phyloP scores from a whole-genome alignment of 2,329 filamentous ascomycete genomes.

The Aspergillus vadensis region DNA sequence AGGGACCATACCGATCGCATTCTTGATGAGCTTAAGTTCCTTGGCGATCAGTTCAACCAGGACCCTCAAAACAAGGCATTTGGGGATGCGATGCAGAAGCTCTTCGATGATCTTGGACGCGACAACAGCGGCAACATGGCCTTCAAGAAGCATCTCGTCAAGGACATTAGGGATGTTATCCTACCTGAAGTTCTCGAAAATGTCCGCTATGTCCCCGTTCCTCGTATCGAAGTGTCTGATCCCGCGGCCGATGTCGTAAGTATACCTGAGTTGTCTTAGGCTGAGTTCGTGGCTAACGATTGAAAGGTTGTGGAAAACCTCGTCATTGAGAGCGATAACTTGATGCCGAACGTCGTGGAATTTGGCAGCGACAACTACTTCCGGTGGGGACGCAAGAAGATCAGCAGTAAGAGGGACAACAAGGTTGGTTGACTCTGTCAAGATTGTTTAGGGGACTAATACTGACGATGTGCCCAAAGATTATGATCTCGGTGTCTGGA shows the following conservation, averaged over 20 bases:
- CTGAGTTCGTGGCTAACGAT: not conserved
- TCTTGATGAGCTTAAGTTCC: constrained; percentile 85
- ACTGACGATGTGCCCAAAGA: constrained; percentile 18
- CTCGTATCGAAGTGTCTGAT: constrained; percentile 90
- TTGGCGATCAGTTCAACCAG: constrained; percentile 84
- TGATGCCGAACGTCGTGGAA: constrained; percentile 90
- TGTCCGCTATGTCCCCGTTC: constrained; percentile 85
- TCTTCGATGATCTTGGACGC: constrained; percentile 88
- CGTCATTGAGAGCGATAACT: constrained; percentile 92
- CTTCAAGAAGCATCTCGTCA: constrained; percentile 92
- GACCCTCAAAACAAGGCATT: constrained; percentile 87
- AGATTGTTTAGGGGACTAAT: not conserved
- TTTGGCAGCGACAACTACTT: constrained; percentile 91
- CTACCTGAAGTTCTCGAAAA: constrained; percentile 80
- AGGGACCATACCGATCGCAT: constrained; percentile 81
- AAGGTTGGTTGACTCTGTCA: constrained; percentile 45
- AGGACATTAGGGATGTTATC: constrained; percentile 85
- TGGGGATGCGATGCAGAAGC: constrained; percentile 71
- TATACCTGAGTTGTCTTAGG: not conserved
- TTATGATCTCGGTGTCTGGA: constrained; percentile 83
- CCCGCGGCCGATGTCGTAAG: constrained; percentile 71
- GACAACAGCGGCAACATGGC: constrained; percentile 78
- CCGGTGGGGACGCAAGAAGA: constrained; percentile 88
- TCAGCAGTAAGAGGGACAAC: constrained; percentile 79
- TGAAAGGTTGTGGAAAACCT: constrained; percentile 79